Conservation (phyloP, 2,329 filamentous ascomycete species). For the Hypoxylon sp. region DNA sequence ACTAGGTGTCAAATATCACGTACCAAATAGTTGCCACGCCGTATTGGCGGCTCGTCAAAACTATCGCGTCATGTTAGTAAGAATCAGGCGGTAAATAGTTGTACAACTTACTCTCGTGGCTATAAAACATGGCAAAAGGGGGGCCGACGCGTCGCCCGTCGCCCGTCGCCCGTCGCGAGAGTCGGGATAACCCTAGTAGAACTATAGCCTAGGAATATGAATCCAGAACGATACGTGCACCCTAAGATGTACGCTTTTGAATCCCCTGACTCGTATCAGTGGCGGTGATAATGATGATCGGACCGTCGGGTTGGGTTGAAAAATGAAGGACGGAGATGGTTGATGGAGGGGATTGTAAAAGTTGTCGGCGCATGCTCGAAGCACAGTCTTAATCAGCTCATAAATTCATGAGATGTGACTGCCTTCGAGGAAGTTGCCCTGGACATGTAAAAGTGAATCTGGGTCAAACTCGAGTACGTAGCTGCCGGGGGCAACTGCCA, state of each 20-base stretch:
- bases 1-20: slow-evolving; percentile 43
- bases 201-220: neutral
- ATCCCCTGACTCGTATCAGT: neutral
- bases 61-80: slow-evolving; percentile 55
- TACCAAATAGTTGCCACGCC: slow-evolving; percentile 96
- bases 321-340: neutral
- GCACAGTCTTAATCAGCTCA: neutral
- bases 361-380: neutral
- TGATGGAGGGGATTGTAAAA: neutral
- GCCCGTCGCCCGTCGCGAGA: neutral
- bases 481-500: neutral
- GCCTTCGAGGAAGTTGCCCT: slow-evolving; percentile 20
- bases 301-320: neutral
- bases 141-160: slow-evolving; percentile 8
- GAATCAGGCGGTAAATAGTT: neutral
- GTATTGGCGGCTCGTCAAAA: slow-evolving; percentile 87
- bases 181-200: neutral
- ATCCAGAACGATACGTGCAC: neutral
- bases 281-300: neutral
- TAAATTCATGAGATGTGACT: neutral
- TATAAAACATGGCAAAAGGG: slow-evolving; percentile 83
- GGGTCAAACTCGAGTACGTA: neutral
- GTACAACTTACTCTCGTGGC: slow-evolving; percentile 81
- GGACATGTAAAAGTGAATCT: slow-evolving; percentile 1
- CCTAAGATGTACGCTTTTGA: neutral